A percentile compares a stretch with the other conserved stretches of the same genome.
Conservation (phyloP, 306 rosid genomes). For the Hippophae rhamnoides region DNA sequence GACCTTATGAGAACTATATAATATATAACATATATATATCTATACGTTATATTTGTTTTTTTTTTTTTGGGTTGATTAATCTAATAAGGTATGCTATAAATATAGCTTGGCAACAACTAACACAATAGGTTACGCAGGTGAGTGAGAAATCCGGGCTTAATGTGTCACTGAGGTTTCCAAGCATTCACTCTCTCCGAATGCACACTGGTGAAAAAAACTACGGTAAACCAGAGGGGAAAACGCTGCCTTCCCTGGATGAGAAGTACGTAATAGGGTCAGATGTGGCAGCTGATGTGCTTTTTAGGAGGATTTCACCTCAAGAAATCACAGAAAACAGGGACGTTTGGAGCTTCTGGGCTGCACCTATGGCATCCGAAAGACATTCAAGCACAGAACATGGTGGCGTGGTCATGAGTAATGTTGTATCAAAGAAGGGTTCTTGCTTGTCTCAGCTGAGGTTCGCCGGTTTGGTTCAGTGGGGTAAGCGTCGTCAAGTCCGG, state of each 20-base stretch:
- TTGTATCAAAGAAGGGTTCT: slow-evolving; percentile 39
- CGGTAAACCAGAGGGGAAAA: slow-evolving; percentile 29
- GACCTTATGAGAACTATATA: too few species aligned
- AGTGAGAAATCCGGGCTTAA: slow-evolving; percentile 33
- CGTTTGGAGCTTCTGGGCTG: slow-evolving; percentile 65
- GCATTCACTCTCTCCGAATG: slow-evolving; percentile 49
- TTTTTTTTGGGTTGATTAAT: too few species aligned
- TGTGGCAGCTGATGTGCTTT: slow-evolving; percentile 39
- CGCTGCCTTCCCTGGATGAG: slow-evolving; percentile 57
- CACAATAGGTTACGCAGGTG: slow-evolving; percentile 31
- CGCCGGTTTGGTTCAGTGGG: slow-evolving; percentile 75
- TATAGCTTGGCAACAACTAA: too few species aligned
- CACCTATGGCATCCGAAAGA: slow-evolving; percentile 14
- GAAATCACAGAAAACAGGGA: slow-evolving; percentile 35
- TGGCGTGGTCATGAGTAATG: slow-evolving; percentile 13
- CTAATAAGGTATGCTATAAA: too few species aligned
- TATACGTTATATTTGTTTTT: too few species aligned
- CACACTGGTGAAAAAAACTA: slow-evolving; percentile 30
- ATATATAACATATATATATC: too few species aligned
- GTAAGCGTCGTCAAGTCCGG: slow-evolving; percentile 54
- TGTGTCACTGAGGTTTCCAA: slow-evolving; percentile 62
- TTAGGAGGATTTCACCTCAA: slow-evolving; percentile 34
- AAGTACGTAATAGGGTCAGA: slow-evolving; percentile 44
- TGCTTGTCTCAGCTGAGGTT: slow-evolving; percentile 58
- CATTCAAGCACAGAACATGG: slow-evolving; percentile 13